These are phyloP conservation scores for Diaporthe sp. DNA, from an alignment of 2,329 filamentous ascomycete species.

Conservation along the genomic window DNA sequence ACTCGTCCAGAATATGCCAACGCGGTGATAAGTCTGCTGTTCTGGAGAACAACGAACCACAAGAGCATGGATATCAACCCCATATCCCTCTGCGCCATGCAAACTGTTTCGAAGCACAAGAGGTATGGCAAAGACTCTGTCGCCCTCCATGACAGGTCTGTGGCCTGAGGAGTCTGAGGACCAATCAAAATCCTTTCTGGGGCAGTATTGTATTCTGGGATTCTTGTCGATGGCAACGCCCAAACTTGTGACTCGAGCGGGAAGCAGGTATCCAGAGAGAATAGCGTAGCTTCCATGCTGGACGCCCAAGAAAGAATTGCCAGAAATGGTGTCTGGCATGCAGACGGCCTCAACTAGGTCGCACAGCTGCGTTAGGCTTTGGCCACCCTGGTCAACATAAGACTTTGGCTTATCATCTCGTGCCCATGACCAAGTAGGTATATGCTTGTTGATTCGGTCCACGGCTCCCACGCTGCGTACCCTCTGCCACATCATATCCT, in stretches of 20 bases:
- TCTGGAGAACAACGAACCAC: background rate
- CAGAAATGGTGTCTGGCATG: background rate
- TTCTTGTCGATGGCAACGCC: background rate
- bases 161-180: background rate
- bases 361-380: background rate
- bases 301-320: background rate
- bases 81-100: background rate
- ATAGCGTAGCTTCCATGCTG: background rate
- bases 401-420: background rate
- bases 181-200: background rate
- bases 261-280: background rate
- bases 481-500: background rate
- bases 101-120: background rate
- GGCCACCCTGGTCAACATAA: background rate
- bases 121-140: background rate
- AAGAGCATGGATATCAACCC: background rate
- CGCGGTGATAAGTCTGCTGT: background rate
- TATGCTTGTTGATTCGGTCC: background rate
- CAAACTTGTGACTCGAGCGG: background rate
- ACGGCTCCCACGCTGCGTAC: background rate
- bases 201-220: background rate
- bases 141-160: background rate
- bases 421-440: background rate
- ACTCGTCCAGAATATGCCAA: background rate
- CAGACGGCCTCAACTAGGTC: background rate